Percentiles rank a stretch among this genome's conserved stretches.
Conservation (phyloP, 495 filamentous ascomycete genomes). For the Tuber brumale region DNA sequence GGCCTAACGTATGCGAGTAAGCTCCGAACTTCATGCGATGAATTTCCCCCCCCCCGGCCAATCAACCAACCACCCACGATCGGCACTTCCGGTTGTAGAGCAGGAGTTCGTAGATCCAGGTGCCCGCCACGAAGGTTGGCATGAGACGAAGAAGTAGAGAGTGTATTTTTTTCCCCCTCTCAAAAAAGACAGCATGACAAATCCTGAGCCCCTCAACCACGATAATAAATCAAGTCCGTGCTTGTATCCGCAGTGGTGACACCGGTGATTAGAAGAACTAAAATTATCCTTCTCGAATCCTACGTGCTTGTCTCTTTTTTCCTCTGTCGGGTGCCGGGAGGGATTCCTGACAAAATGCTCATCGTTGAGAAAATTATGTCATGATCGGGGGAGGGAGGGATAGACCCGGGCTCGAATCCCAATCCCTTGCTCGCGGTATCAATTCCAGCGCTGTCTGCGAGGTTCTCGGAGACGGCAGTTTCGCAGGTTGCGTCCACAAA, state of each 20-base stretch:
- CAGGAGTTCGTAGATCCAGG: background rate
- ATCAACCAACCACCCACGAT: background rate
- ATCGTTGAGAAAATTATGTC: background rate
- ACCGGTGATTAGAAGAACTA: background rate
- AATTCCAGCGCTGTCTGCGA: background rate
- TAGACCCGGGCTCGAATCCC: background rate
- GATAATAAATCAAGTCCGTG: background rate
- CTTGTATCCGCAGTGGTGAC: background rate
- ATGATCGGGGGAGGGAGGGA: background rate
- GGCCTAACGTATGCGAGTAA: background rate
- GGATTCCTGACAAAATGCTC: background rate
- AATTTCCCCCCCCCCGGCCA: background rate
- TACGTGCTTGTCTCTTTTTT: background rate
- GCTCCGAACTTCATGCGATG: background rate
- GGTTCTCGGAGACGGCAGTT: background rate
- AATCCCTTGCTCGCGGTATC: background rate
- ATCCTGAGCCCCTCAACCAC: background rate
- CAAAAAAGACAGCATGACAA: background rate
- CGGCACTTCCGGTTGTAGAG: background rate
- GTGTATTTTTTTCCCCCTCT: background rate
- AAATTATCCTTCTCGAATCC: background rate
- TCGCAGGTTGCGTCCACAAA: background rate
- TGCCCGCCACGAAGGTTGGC: no score
- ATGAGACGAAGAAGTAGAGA: background rate
- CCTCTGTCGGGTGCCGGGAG: background rate